Base-by-base conservation (phyloP, 345 rosid species). In the Linum tenue region DNA sequence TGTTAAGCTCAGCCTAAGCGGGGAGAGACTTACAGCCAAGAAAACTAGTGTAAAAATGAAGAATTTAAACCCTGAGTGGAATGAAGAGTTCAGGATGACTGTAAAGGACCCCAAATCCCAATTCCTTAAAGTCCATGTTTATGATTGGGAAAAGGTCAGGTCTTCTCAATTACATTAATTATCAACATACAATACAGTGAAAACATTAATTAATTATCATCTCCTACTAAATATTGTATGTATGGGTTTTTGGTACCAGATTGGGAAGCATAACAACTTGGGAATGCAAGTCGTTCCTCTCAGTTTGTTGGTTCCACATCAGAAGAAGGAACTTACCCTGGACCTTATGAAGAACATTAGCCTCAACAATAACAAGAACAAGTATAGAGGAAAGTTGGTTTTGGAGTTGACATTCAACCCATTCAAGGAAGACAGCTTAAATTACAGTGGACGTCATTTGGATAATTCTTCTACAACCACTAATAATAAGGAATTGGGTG, bases 121-220 rank as follows among this genome's bases (percentile, higher is more conserved):
- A 72, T 75, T 73, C 60, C 83, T 84, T 35, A 69, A 78, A 50
- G 56, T 84, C 39, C 77, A 69, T 37, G 82, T 77, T 43, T 78
- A 71, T 60, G 89, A 84, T 48, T 82, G 86, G 82, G 86, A 84
- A 56, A 76, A 84, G 84, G 83, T 77, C 50, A n/a, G 3, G 5
- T 35, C 63, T 56, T 68, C 31, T 58, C 1, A 36, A 4, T 3
- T 10, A 3, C 56, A 15, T 41, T 61, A 3, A 6, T 11, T n/a
- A n/a, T n/a, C n/a, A n/a, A n/a, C n/a, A n/a, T n/a, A n/a, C n/a
- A n/a, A n/a, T n/a, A n/a, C n/a, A n/a, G n/a, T n/a, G n/a, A n/a
- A n/a, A n/a, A 3, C 56, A 15, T 41, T 61, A 3, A 6, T 11
- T 62, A 5, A 38, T 11, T 8, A 10, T 11, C 35, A 39, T 62